Evolutionary conservation across 228 moss, liverwort and hornwort species (phyloP).

Genomic region (Sphagnum fallax): DNA sequence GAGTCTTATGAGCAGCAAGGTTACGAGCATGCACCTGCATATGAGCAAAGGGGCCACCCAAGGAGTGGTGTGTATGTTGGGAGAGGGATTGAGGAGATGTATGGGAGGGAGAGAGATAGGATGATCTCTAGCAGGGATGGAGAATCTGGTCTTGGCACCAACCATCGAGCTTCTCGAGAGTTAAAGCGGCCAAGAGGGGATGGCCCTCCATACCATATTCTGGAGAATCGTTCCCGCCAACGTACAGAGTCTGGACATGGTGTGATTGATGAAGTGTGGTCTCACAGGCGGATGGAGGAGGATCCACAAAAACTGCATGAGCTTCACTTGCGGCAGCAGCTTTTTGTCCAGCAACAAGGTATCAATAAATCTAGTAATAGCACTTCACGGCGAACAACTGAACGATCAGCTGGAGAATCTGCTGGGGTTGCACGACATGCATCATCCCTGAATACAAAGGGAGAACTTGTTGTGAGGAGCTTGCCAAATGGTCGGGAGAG

Average conservation of each 20-base stretch:
- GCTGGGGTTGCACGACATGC: slow-evolving; percentile 37
- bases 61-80: slow-evolving; percentile 24
- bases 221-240: slow-evolving; percentile 30
- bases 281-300: slow-evolving; percentile 35
- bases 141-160: slow-evolving; percentile 22
- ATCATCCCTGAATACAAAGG: slow-evolving; percentile 20
- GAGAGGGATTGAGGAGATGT: slow-evolving; percentile 18
- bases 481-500: slow-evolving; percentile 13
- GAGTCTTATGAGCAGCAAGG: slow-evolving; percentile 32
- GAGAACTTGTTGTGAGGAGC: slow-evolving; percentile 14
- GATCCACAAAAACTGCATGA: slow-evolving; percentile 56
- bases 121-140: slow-evolving; percentile 26
- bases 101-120: slow-evolving; percentile 29
- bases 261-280: slow-evolving; percentile 21
- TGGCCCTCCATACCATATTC: slow-evolving; percentile 27
- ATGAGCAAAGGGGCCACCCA: slow-evolving; percentile 22
- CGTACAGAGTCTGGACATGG: slow-evolving; percentile 21
- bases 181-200: slow-evolving; percentile 37
- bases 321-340: slow-evolving; percentile 47
- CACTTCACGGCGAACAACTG: slow-evolving; percentile 16
- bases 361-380: slow-evolving; percentile 20
- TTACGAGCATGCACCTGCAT: slow-evolving; percentile 31
- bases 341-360: slow-evolving; percentile 44
- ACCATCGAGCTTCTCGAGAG: slow-evolving; percentile 10
- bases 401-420: slow-evolving; percentile 26